Percentiles rank a stretch among this genome's conserved stretches.
Conservation (phyloP, 2,329 filamentous ascomycete genomes). For the Ceratocystis albifundus region DNA sequence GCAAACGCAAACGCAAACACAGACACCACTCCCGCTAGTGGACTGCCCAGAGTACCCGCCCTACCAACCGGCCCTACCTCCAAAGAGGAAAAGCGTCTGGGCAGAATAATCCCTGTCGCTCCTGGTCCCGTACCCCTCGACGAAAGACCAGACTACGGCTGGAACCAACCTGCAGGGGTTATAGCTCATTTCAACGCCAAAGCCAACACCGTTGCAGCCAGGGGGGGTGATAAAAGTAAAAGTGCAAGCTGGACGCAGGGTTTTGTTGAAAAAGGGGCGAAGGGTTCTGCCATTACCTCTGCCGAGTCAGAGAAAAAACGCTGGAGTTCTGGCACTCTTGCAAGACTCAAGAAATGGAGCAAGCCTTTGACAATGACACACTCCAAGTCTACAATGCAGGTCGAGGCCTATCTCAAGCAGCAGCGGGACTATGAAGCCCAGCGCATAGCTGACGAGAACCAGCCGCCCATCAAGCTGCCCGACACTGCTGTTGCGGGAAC, state of each 20-base stretch:
- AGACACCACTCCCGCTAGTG: not conserved
- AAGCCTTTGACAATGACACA: constrained; percentile 16
- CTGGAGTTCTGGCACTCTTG: constrained; percentile 20
- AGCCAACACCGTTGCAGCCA: not conserved
- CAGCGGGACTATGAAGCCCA: constrained; percentile 24
- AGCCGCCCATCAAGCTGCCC: constrained; percentile 35
- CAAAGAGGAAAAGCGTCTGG: constrained; percentile 12
- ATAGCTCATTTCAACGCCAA: not conserved
- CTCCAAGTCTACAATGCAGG: constrained; percentile 15
- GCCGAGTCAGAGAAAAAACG: constrained; percentile 19
- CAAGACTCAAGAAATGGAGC: constrained; percentile 17
- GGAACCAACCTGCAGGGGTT: constrained; percentile 16
- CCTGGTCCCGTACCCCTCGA: constrained; percentile 16
- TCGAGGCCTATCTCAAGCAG: constrained; percentile 19
- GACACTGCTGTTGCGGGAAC: constrained; percentile 45
- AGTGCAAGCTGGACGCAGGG: constrained; percentile 12
- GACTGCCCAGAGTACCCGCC: not conserved
- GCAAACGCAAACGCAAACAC: too few species aligned
- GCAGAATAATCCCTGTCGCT: constrained; percentile 19
- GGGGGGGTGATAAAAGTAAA: constrained; percentile 12
- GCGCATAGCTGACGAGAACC: constrained; percentile 24
- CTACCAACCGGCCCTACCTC: constrained; percentile 7
- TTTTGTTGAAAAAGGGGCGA: constrained; percentile 13
- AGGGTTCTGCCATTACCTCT: not conserved
- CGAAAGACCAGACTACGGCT: constrained; percentile 22